Evolutionary conservation across 1,139 yeast genomes (phyloP), one percentile per base, ranked within the genome.

Genomic region (Lodderomyces pseudojiufengensis): DNA sequence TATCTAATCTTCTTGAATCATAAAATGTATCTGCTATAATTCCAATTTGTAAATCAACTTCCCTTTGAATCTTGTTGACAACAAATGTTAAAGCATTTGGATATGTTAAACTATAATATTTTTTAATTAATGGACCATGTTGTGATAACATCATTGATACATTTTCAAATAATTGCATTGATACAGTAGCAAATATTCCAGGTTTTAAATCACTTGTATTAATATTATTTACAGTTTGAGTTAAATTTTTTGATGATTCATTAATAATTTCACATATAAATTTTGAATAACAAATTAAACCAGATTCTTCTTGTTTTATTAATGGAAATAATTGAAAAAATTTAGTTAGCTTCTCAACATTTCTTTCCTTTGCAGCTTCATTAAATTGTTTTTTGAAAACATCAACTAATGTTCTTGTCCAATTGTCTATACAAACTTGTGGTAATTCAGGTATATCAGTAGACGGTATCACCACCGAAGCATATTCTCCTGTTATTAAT

Each of bases 1-100:
- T 70, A 26, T 72, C 78, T 9, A 87, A 54, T 28, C 83, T 68
- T 43, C 86, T 73, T 33, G 76, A 72, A 47, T 86, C 96, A 65
- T 81, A 78, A 53, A 87, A 87, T 0, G 95, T 86, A 55, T 92
- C 97, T 38, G 86, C 70, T 9, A 92, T 84, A 32, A 92, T 65
- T 0, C 95, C 95, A 16, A 94, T 84, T 52, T 92, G 98, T 10
- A 90, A 72, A 52, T 92, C 98, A 14, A 95, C 83, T 53, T 92
- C 98, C 39, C 76, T 69, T 57, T 92, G 95, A 24, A 92, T 81
- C 39, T 76, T 76, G 20, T 73, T 78, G 45, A 90, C 72, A 4
- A 90, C 90, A 32, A 70, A 70, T 3, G 72, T 63, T 67, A 90
- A 79, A 20, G 86, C 80, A 13, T 70, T 61, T 1, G 70, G 66